phyloP scores from a whole-genome alignment of 345 rosid species.

The Gossypium ekmanianum region DNA sequence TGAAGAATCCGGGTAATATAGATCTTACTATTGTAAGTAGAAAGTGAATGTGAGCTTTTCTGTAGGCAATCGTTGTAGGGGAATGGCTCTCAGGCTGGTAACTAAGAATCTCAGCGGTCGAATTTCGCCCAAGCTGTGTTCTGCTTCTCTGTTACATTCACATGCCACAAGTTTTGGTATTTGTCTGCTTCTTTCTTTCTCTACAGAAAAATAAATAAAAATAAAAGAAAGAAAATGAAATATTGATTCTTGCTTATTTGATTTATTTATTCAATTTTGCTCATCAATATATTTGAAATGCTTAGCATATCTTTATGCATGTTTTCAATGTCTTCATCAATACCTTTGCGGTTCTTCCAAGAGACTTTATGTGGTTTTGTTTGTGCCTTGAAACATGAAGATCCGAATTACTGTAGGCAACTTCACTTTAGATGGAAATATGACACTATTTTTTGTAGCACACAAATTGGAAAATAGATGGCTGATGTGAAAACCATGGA shows the following conservation, averaged over 20 bases:
- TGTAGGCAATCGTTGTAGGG: background rate
- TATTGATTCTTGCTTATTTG: background rate
- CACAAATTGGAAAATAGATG: background rate
- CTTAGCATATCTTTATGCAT: background rate
- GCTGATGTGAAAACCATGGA: background rate
- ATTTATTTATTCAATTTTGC: background rate
- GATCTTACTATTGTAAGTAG: background rate
- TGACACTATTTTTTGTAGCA: background rate
- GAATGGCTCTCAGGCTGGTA: conserved; percentile 40
- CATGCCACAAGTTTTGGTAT: conserved; percentile 97
- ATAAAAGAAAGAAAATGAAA: too few relatives aligned
- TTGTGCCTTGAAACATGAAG: background rate
- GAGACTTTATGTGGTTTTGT: background rate
- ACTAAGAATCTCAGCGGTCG: conserved; percentile 33
- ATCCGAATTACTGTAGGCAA: conserved; percentile 4
- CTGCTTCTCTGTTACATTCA: conserved; percentile 55
- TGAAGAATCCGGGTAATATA: background rate
- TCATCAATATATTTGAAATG: background rate
- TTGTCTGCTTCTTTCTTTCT: background rate
- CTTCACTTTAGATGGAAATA: background rate
- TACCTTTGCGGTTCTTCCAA: background rate
- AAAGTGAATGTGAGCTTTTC: background rate
- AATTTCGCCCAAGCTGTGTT: conserved; percentile 25
- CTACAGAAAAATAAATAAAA: background rate
- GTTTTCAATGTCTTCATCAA: background rate